phyloP scores from a whole-genome alignment of 345 rosid genomes.

The Toxicodendron radicans region DNA sequence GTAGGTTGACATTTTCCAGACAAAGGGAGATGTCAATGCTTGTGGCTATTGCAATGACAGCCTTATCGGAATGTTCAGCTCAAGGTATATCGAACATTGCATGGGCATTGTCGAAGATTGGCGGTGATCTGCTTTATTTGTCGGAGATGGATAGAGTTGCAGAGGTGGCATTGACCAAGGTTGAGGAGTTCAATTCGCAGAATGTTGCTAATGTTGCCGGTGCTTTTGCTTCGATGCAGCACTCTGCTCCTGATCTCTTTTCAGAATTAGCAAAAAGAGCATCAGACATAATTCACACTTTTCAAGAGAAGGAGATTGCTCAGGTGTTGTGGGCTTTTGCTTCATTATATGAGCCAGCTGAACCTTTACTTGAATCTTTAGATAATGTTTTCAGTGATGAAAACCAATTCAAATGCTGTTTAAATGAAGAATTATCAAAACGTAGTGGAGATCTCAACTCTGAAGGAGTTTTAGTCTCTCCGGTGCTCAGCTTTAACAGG shows the following conservation, averaged over 20 bases:
- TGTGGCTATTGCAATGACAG: constrained; percentile 77
- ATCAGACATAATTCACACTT: constrained; percentile 42
- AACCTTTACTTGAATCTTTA: constrained; percentile 60
- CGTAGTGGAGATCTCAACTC: constrained; percentile 25
- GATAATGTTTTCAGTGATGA: constrained; percentile 53
- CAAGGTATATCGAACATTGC: constrained; percentile 93
- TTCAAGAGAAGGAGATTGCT: constrained; percentile 83
- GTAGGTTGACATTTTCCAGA: constrained; percentile 70
- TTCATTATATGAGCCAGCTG: constrained; percentile 73
- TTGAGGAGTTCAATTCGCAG: constrained; percentile 75
- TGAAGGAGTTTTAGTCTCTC: constrained; percentile 34
- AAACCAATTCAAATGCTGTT: constrained; percentile 52
- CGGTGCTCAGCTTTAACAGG: constrained; percentile 59
- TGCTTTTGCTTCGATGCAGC: constrained; percentile 87
- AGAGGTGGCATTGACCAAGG: constrained; percentile 76
- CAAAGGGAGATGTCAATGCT: constrained; percentile 95
- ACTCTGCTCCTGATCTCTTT: constrained; percentile 76
- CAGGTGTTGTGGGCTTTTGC: constrained; percentile 95
- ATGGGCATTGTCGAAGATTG: constrained; percentile 90
- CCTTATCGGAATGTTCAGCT: constrained; percentile 84
- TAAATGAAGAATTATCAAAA: constrained; percentile 25
- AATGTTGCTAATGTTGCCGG: constrained; percentile 93
- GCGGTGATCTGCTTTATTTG: constrained; percentile 80
- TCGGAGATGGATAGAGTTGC: constrained; percentile 98
- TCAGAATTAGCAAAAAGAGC: constrained; percentile 68